Conservation (phyloP, 306 rosid genomes). For the Acmispon strigosus region DNA sequence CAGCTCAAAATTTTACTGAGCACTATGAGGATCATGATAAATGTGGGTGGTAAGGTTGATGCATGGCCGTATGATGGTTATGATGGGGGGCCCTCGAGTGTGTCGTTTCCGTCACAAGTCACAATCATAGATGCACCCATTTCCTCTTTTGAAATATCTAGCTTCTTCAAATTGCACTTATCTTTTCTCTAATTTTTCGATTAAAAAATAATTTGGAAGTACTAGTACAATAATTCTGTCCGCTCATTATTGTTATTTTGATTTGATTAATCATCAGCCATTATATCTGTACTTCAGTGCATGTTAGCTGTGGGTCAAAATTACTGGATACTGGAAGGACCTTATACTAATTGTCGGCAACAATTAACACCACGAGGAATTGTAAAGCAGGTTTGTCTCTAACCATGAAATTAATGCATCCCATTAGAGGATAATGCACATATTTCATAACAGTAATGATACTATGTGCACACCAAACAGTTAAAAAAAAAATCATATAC, state of each 20-base stretch:
- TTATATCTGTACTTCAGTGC: constrained; percentile 15
- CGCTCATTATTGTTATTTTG: constrained; percentile 15
- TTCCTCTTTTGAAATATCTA: not conserved
- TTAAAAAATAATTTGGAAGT: not conserved
- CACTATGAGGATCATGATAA: no score
- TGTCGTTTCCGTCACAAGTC: constrained; percentile 2
- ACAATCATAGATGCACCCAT: not conserved
- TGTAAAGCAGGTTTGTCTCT: no score
- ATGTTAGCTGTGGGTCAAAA: not conserved
- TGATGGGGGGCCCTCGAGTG: not conserved
- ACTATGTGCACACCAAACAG: no score
- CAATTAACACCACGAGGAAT: not conserved
- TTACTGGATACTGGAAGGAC: not conserved
- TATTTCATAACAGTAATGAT: no score
- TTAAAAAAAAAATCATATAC: no score
- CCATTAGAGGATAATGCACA: no score
- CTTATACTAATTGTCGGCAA: not conserved
- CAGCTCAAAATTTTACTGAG: no score
- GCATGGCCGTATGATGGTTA: not conserved
- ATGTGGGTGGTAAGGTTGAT: no score
- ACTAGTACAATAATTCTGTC: constrained; percentile 20
- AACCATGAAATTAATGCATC: no score
- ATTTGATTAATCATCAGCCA: constrained; percentile 14
- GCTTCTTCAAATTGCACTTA: no score
- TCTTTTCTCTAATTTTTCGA: no score